Conservation (phyloP, 192 early-diverging fungal genomes). For the Backusella sp. region DNA sequence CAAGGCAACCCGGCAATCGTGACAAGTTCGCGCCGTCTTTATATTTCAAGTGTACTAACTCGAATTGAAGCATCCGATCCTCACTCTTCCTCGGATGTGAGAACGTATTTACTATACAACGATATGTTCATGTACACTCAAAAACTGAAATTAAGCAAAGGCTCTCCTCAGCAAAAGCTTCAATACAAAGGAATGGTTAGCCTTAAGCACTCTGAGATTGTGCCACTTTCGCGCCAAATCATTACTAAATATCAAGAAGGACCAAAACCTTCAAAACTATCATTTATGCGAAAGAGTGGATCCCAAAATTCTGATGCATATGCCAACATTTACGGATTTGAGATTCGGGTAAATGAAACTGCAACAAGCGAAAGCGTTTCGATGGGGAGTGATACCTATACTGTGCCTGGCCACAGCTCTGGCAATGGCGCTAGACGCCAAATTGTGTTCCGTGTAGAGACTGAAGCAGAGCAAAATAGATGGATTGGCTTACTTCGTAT, state of each 20-base stretch:
- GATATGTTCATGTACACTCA: constrained; percentile 4
- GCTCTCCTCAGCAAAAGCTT: not conserved
- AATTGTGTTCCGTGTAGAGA: not conserved
- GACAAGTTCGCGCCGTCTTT: not conserved
- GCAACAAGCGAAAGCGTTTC: not conserved
- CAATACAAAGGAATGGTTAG: constrained; percentile 4
- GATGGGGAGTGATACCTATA: not conserved
- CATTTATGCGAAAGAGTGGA: not conserved
- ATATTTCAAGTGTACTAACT: not conserved
- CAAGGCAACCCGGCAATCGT: not conserved
- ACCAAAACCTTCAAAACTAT: not conserved
- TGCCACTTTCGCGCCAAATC: not conserved
- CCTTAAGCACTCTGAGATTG: constrained; percentile 7
- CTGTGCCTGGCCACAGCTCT: not conserved
- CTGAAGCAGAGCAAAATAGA: not conserved
- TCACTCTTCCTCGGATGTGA: not conserved
- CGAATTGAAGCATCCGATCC: not conserved
- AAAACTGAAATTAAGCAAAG: not conserved
- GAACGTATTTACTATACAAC: not conserved
- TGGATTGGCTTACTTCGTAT: not conserved
- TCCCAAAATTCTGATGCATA: not conserved
- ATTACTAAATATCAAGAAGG: not conserved
- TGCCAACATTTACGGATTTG: not conserved
- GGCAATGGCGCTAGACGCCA: not conserved
- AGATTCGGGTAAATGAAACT: not conserved